phyloP scores from a whole-genome alignment of 805 yeast species.

The Starmera dryadoides region DNA sequence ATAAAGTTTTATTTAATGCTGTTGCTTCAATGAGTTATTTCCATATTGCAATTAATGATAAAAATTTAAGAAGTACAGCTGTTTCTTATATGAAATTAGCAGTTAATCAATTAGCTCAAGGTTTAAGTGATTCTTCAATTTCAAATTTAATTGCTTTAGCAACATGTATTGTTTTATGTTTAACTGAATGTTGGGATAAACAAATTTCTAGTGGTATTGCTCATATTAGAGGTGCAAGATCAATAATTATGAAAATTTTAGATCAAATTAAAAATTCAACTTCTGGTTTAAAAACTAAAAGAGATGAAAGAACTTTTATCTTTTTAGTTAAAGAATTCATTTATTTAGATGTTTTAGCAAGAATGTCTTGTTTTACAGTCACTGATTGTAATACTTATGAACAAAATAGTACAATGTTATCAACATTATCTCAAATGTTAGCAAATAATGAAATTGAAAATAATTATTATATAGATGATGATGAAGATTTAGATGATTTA shows the following conservation, averaged over 20 bases:
- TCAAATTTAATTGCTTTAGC: constrained; percentile 64
- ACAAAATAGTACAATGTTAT: constrained; percentile 8
- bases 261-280: constrained; percentile 2
- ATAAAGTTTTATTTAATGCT: constrained; percentile 53
- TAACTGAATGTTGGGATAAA: constrained; percentile 64
- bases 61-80: constrained; percentile 40
- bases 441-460: too few species aligned
- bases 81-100: constrained; percentile 52
- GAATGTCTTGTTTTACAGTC: constrained; percentile 48
- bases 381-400: constrained; percentile 24
- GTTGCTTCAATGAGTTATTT: constrained; percentile 62
- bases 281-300: constrained; percentile 9
- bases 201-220: constrained; percentile 63
- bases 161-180: constrained; percentile 55
- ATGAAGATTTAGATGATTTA: constrained; percentile 3
- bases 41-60: constrained; percentile 44
- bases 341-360: constrained; percentile 60
- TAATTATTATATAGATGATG: too few species aligned
- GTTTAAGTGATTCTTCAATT: constrained; percentile 35
- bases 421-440: constrained; percentile 4
- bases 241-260: constrained; percentile 46
- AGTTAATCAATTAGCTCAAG: constrained; percentile 51
- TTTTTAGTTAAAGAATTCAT: constrained; percentile 59
- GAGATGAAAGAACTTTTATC: constrained; percentile 3
- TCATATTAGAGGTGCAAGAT: constrained; percentile 59